Conservation (phyloP, 805 yeast species). For the Cephaloascus fragrans region DNA sequence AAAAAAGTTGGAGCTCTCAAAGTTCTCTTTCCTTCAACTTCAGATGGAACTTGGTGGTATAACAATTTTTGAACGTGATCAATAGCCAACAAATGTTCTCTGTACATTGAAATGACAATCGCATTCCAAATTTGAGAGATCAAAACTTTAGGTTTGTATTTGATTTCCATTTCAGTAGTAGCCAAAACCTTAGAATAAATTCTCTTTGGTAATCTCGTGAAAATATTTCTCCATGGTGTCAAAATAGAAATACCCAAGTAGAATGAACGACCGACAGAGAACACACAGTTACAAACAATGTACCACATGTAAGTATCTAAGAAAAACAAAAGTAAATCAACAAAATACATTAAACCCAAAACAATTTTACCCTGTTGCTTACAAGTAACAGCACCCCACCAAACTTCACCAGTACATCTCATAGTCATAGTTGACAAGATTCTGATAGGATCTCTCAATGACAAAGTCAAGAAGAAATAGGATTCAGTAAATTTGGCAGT, state of each 20-base stretch:
- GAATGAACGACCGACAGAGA: slow-evolving; percentile 96
- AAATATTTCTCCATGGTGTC: slow-evolving; percentile 99
- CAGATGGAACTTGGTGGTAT: slow-evolving; percentile 97
- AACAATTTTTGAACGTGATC: slow-evolving; percentile 97
- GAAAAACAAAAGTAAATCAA: slow-evolving; percentile 92
- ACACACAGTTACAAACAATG: slow-evolving; percentile 87
- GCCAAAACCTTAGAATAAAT: slow-evolving; percentile 96
- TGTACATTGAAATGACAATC: slow-evolving; percentile 97
- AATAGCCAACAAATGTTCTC: slow-evolving; percentile 96
- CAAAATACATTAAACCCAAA: slow-evolving; percentile 84
- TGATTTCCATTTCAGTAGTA: slow-evolving; percentile 97
- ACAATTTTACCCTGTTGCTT: slow-evolving; percentile 81
- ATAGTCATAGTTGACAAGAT: slow-evolving; percentile 71
- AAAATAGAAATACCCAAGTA: slow-evolving; percentile 97
- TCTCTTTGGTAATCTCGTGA: slow-evolving; percentile 97
- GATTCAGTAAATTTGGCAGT: slow-evolving; percentile 86
- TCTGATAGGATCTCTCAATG: slow-evolving; percentile 92
- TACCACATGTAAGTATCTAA: slow-evolving; percentile 99
- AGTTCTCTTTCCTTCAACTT: slow-evolving; percentile 96
- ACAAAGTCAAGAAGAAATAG: slow-evolving; percentile 80
- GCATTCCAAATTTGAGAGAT: slow-evolving; percentile 99
- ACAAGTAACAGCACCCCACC: slow-evolving; percentile 76
- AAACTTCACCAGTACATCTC: slow-evolving; percentile 94
- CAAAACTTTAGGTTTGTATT: slow-evolving; percentile 96
- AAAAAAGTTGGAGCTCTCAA: slow-evolving; percentile 98